A percentile compares a stretch with the other conserved stretches of the same genome.
Evolutionary conservation across 140 eudicot genomes (phyloP).

Genomic region (Senecio squalidus): DNA sequence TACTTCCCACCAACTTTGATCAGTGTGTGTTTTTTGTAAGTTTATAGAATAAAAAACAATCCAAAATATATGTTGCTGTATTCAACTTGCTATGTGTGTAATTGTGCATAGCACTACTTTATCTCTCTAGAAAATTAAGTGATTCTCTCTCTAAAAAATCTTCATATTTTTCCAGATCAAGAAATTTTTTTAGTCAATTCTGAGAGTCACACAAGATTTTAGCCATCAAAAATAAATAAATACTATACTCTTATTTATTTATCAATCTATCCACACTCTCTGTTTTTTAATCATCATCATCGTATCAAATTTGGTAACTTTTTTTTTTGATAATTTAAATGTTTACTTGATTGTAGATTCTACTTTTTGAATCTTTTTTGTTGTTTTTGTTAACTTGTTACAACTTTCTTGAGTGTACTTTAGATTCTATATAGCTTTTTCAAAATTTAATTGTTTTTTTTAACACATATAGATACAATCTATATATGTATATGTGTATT

Average conservation of each 20-base stretch:
- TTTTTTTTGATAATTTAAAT: neutral
- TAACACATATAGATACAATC: conserved; percentile 9
- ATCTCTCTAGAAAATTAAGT: neutral
- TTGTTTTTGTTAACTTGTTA: no score
- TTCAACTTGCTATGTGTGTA: no score
- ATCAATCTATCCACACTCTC: conserved; percentile 11
- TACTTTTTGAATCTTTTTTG: conserved; percentile 2
- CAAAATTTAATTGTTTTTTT: neutral
- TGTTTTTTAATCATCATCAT: conserved; percentile 19
- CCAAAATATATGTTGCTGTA: no score
- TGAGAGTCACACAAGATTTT: conserved; percentile 29
- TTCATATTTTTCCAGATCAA: conserved; percentile 20
- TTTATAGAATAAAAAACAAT: no score
- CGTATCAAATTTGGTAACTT: neutral
- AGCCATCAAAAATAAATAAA: no score
- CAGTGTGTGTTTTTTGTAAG: no score
- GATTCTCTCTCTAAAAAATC: neutral
- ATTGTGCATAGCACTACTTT: conserved; percentile 16
- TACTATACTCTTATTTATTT: neutral
- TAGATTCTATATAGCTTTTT: neutral
- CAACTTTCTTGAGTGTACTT: conserved; percentile 4
- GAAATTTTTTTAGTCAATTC: conserved; percentile 21
- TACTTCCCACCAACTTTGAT: no score
- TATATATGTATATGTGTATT: neutral
- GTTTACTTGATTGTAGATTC: conserved; percentile 19